phyloP scores from a whole-genome alignment of 2,329 filamentous ascomycete genomes.

The Thyridium curvatum region DNA sequence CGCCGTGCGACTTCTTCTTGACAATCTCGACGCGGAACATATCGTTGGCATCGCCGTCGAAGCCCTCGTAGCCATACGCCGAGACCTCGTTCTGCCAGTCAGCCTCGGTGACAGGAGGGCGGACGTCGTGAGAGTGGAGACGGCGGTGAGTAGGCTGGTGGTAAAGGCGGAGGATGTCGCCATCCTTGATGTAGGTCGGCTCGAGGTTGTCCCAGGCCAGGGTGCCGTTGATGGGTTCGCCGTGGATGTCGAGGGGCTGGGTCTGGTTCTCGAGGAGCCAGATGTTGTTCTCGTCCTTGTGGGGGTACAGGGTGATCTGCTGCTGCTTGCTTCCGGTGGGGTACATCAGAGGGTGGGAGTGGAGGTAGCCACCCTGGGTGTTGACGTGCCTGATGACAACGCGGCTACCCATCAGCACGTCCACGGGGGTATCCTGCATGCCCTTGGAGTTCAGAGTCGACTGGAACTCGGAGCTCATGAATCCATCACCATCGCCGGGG shows the following conservation, averaged over 20 bases:
- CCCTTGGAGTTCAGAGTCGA: conserved; percentile 92
- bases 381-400: conserved; percentile 88
- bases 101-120: conserved; percentile 76
- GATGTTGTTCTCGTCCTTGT: conserved; percentile 98
- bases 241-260: conserved; percentile 72
- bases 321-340: conserved; percentile 97
- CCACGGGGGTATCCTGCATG: conserved; percentile 91
- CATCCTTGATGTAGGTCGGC: conserved; percentile 62
- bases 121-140: conserved; percentile 92
- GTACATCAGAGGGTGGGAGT: conserved; percentile 97
- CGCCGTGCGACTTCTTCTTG: conserved; percentile 76
- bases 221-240: conserved; percentile 72
- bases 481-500: conserved; percentile 94
- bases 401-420: conserved; percentile 83
- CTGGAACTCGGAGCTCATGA: conserved; percentile 98
- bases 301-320: conserved; percentile 95
- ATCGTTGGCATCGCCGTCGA: conserved; percentile 94
- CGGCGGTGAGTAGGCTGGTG: conserved; percentile 79
- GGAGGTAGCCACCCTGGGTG: conserved; percentile 94
- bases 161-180: conserved; percentile 75
- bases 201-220: conserved; percentile 77
- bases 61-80: conserved; percentile 95
- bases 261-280: conserved; percentile 96
- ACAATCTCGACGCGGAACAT: conserved; percentile 92
- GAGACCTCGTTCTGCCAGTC: conserved; percentile 97